These are phyloP conservation scores for Paraphoma sp. DNA, from an alignment of 2,329 filamentous ascomycete species.

Conservation along the genomic window DNA sequence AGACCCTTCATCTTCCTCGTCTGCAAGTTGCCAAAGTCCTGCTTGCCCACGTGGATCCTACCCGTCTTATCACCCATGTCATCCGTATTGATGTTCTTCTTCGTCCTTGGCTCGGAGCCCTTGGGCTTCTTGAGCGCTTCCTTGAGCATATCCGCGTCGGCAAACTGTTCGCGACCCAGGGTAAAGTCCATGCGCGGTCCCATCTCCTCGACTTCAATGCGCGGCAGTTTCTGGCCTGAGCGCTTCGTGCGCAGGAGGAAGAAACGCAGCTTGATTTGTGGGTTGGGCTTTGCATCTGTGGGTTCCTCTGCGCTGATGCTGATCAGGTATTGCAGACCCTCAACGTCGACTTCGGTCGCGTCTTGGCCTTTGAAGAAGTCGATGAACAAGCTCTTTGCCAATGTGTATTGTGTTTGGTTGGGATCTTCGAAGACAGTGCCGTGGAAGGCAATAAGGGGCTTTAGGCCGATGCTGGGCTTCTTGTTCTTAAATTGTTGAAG, in stretches of 20 bases:
- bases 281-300: constrained; percentile 51
- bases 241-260: constrained; percentile 88
- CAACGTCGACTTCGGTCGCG: constrained; percentile 85
- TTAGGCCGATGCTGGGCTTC: constrained; percentile 74
- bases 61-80: constrained; percentile 95
- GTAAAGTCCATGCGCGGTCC: constrained; percentile 92
- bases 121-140: constrained; percentile 88
- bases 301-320: constrained; percentile 74
- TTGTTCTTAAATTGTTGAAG: constrained; percentile 75
- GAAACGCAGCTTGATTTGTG: constrained; percentile 70
- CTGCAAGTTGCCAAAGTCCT: constrained; percentile 86
- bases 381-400: constrained; percentile 84
- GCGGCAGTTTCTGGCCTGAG: constrained; percentile 83
- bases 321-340: constrained; percentile 91
- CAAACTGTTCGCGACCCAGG: constrained; percentile 79
- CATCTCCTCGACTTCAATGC: constrained; percentile 94
- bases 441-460: constrained; percentile 90
- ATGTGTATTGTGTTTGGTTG: constrained; percentile 77
- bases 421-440: constrained; percentile 87
- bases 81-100: constrained; percentile 97
- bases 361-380: constrained; percentile 91
- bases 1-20: constrained; percentile 99
- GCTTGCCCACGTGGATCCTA: constrained; percentile 86
- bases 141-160: constrained; percentile 82
- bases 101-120: constrained; percentile 75